Percentiles rank a stretch among this genome's conserved stretches.
Conservation (phyloP, 192 early-diverging fungal genomes). For the Umbelopsis vinacea region DNA sequence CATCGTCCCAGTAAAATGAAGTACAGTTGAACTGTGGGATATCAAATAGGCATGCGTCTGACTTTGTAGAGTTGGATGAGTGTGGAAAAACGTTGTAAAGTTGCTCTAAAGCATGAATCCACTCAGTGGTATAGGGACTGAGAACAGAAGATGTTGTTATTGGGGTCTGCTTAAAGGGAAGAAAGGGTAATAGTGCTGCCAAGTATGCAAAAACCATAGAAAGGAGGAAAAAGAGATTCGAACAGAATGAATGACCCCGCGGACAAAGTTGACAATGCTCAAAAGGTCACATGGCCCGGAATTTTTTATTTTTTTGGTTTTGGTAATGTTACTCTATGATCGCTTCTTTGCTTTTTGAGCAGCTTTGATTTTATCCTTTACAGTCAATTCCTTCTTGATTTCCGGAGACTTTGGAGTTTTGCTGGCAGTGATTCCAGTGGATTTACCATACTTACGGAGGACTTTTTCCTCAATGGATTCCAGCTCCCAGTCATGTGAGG, state of each 20-base stretch:
- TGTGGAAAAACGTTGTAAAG: conserved; percentile 48
- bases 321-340: conserved; percentile 16
- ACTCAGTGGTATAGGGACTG: conserved; percentile 43
- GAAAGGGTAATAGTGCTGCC: conserved; percentile 1
- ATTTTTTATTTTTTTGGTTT: background rate
- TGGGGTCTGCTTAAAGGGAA: background rate
- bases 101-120: conserved; percentile 48
- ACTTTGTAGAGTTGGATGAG: conserved; percentile 30
- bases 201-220: background rate
- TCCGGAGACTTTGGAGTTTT: background rate
- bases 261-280: conserved; percentile 1
- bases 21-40: conserved; percentile 45
- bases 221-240: background rate
- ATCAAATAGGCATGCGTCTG: conserved; percentile 35
- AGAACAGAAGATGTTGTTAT: background rate
- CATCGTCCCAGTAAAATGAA: conserved; percentile 43
- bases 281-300: conserved; percentile 13
- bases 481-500: conserved; percentile 81
- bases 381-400: conserved; percentile 25
- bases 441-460: conserved; percentile 76
- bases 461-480: conserved; percentile 81
- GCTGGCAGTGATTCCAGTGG: background rate
- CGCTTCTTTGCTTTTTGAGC: conserved; percentile 28
- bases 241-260: background rate
- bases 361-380: conserved; percentile 35